Evolutionary conservation across 768 basidiomycete genomes (phyloP), one percentile per base, ranked within the genome.

Genomic region (Calocybe cyanea): DNA sequence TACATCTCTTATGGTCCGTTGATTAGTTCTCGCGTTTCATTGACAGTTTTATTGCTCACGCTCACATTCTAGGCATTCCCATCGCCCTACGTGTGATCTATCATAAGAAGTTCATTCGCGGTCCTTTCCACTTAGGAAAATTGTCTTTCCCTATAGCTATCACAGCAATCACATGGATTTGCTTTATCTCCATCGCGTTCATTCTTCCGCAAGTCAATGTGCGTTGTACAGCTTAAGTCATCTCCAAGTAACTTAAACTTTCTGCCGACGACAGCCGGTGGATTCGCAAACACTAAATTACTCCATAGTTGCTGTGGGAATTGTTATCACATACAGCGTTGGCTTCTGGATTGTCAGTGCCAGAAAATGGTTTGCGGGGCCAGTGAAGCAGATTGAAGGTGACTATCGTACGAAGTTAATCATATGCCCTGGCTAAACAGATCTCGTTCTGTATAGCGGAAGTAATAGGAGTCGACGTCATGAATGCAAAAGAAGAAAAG

Each of bases 281-380:
- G 65, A 78, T 52, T 76, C 78, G 0, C 77, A 86, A 57, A 86
- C 86, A 1, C 66, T 89, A 49, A 89, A 87, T 59, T 91, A 88
- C 57, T 63, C 86, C 0, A 73, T 83, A 33, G 86, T 88, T 7
- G 87, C 86, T 2, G 83, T 88, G 18, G 85, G 81, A 0, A 85
- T 87, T 51, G 83, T 91, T 13, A 57, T 85, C 3, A 46, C 63
- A 1, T 87, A 86, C 60, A 74, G 78, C 45, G 57, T 83, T n/a
- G 77, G 77, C 0, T 81, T 82, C 56, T 89, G 87, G 87, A 36
- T 83, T 3, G 14, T 85, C 44, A 83, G 79, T 56, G 87, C 86
- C 8, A 67, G 84, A 41, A 81, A 76, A 55, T 86, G 83, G 82
- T 90, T 87, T 58, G 71, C 64, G 1, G 86, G 87, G 0, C 87